Evolutionary conservation across 1,284 basidiomycete genomes (phyloP).

Genomic region (Boletus sp.): DNA sequence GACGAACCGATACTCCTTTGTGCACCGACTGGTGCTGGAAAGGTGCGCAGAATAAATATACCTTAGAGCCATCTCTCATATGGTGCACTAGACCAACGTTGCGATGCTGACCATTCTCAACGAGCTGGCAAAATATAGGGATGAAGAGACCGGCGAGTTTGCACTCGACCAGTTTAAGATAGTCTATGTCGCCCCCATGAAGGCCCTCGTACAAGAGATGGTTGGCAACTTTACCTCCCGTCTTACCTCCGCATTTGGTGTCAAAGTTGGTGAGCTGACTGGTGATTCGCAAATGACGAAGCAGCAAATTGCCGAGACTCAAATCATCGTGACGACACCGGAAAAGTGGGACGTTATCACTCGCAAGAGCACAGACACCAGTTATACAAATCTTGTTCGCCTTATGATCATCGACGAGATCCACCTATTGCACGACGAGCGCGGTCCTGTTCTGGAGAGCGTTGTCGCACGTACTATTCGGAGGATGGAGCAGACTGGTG

Average conservation of each 20-base stretch:
- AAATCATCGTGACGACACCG: conserved; percentile 98
- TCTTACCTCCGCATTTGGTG: conserved; percentile 68
- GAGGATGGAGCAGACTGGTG: conserved; percentile 90
- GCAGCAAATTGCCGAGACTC: conserved; percentile 94
- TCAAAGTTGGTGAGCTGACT: conserved; percentile 93
- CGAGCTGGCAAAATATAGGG: conserved; percentile 81
- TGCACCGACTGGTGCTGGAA: conserved; percentile 98
- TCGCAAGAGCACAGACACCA: conserved; percentile 94
- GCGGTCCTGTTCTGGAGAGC: conserved; percentile 94
- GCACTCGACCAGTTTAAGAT: conserved; percentile 94
- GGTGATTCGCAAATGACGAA: conserved; percentile 99
- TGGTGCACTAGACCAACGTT: conserved; percentile 79
- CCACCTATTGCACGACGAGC: conserved; percentile 95
- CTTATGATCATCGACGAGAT: conserved; percentile 99
- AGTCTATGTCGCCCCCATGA: conserved; percentile 99
- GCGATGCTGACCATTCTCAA: conserved; percentile 93
- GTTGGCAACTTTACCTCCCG: conserved; percentile 91
- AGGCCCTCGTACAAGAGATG: conserved; percentile 96
- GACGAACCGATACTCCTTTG: conserved; percentile 96
- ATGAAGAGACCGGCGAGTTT: conserved; percentile 80
- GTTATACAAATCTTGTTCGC: conserved; percentile 95
- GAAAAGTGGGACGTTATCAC: conserved; percentile 99
- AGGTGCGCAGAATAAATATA: conserved; percentile 50
- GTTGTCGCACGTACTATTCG: conserved; percentile 91
- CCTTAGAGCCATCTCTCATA: conserved; percentile 11